Percentiles rank a stretch among this genome's conserved stretches.
Conservation (phyloP, 2,329 filamentous ascomycete genomes). For the Cladosporium sp. region DNA sequence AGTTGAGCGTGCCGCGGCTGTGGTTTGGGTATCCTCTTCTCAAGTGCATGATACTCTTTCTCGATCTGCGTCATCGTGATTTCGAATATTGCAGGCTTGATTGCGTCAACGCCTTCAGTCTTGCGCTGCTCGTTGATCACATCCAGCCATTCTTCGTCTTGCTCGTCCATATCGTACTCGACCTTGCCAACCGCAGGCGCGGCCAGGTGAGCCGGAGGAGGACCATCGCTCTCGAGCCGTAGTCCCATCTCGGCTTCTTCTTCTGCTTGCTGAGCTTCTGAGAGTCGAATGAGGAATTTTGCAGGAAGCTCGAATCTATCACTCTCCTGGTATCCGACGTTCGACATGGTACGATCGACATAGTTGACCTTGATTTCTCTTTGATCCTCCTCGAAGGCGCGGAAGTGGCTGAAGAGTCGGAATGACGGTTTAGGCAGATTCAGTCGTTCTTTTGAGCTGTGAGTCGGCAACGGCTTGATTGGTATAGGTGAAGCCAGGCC, state of each 20-base stretch:
- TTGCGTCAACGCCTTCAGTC: conserved; percentile 68
- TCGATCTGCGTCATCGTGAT: conserved; percentile 99
- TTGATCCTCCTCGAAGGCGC: conserved; percentile 77
- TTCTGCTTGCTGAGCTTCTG: conserved; percentile 60
- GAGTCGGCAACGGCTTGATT: conserved; percentile 71
- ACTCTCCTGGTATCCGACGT: conserved; percentile 91
- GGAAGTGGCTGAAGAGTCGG: conserved; percentile 72
- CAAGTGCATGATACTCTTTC: conserved; percentile 94
- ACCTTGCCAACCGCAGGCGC: conserved; percentile 66
- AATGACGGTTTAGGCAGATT: conserved; percentile 74
- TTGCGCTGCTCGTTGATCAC: conserved; percentile 74
- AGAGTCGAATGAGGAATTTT: conserved; percentile 61
- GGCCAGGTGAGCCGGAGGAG: conserved; percentile 49
- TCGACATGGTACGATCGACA: conserved; percentile 93
- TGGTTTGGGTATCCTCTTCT: conserved; percentile 94
- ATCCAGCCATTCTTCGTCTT: conserved; percentile 94
- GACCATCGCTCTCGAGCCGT: conserved; percentile 53
- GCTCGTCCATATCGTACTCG: conserved; percentile 99
- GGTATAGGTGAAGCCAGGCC: conserved; percentile 58
- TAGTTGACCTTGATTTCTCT: conserved; percentile 77
- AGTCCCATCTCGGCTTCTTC: conserved; percentile 54
- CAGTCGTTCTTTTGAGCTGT: conserved; percentile 74
- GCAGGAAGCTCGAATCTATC: conserved; percentile 81
- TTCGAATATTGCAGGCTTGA: conserved; percentile 92
- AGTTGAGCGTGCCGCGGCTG: conserved; percentile 96